Base-by-base conservation (phyloP, 192 early-diverging fungal species). In the Entophlyctis luteolus region DNA sequence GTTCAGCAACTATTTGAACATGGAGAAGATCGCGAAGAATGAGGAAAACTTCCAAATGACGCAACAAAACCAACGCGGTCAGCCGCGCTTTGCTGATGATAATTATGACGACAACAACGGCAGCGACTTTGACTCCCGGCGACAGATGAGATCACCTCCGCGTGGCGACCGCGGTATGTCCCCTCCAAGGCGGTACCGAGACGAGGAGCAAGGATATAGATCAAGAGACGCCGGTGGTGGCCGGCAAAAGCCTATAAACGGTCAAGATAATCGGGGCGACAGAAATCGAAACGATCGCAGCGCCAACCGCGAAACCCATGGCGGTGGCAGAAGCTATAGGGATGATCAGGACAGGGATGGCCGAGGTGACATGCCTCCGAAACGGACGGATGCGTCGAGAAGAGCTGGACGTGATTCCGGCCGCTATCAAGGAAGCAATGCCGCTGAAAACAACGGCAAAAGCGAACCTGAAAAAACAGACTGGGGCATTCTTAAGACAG, bases 401-500 rank as follows among this genome's bases (percentile, higher is more conserved):
- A 42, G 8, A 42, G 39, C 31, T 14, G 29, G 55, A 34, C 31
- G 55, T 1, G 16, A 18, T 1, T 6, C 8, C 12, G 55, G 55
- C 8, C 8, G 27, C 12, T 18, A 8, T 52, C 6, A 8, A 8
- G 22, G 22, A 8, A 52, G 27, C 8, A 23, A 52, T 22, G 50
- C 50, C 27, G 50, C 12, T 14, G 50, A 23, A 35, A 1, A 34
- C 32, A 12, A 5, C 10, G 28, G 28, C 20, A 56, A 10, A 27
- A 22, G 29, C 35, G 57, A 25, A 20, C 6, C 55, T 33, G 31
- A 23, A 32, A 66, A 66, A 32, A 54, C 63, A 23, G 63, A 66
- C 29, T 66, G 63, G 63, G 63, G 63, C 22, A 66, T 66, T 34
- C 23, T 66, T 48, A 14, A 52, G 18, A 66, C 63, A 5, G 63